Evolutionary conservation across 163 green algal species (phyloP), one percentile per base, ranked within the genome.

Genomic region (Scenedesmus sp.): DNA sequence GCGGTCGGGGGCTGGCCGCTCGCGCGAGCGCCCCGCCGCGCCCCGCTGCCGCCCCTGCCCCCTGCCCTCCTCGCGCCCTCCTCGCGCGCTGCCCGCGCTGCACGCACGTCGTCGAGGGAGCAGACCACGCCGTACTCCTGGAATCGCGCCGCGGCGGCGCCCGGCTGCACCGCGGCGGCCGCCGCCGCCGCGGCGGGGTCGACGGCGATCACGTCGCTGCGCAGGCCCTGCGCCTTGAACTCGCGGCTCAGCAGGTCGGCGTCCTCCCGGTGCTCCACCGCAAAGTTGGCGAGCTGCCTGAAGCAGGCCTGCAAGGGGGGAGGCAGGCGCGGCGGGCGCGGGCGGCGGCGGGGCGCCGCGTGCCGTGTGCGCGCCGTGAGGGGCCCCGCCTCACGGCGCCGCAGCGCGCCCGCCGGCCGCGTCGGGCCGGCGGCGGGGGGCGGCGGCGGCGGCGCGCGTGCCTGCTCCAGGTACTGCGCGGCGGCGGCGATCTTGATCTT

Each of bases 401-500:
- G n/a, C n/a, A n/a, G n/a, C n/a, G n/a, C n/a, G n/a, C n/a, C n/a
- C n/a, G n/a, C n/a, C n/a, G n/a, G n/a, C n/a, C n/a, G n/a, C n/a
- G n/a, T n/a, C n/a, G n/a, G n/a, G n/a, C n/a, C n/a, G n/a, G n/a
- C n/a, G n/a, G n/a, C n/a, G n/a, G n/a, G n/a, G n/a, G n/a, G n/a
- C n/a, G n/a, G n/a, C 63, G 82, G 39, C 57, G 42, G 50, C 9
- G 2, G 1, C 20, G 31, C 51, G 26, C 73, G 73, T 28, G 77
- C 47, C 67, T 75, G 76, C 63, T 87, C 86, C 56, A 96, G 83
- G 81, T 94, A 94, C 20, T 83, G 74, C 28, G 74, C 58, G 77
- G 84, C 82, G 20, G 13, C n/a, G 18, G 53, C 51, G 69, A 31
- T 14, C 36, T 64, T 0, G 33, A 83, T 33, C 6, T 66, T 47